These are phyloP conservation scores for Tulasnella sp. DNA, from an alignment of 768 basidiomycete genomes.

Conservation along the genomic window DNA sequence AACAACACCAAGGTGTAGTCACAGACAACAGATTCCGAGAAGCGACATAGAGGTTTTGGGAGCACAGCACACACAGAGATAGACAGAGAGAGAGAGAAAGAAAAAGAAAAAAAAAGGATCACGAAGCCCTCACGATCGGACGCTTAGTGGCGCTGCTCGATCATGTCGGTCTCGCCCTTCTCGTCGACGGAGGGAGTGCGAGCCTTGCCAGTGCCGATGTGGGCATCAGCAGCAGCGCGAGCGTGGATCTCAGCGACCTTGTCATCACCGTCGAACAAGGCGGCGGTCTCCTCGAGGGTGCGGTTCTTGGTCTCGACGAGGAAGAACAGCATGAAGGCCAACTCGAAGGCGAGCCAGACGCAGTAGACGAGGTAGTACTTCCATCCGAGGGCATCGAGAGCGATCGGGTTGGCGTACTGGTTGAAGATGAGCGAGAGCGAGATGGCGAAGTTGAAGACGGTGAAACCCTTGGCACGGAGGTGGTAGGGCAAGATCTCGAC, in stretches of 20 bases:
- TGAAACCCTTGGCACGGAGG: conserved; percentile 80
- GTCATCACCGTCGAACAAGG: conserved; percentile 62
- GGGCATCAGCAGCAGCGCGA: background rate
- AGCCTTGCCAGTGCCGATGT: background rate
- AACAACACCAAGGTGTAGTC: background rate
- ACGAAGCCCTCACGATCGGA: background rate
- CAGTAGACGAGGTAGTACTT: conserved; percentile 74
- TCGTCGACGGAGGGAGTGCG: conserved; percentile 6
- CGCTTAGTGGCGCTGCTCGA: background rate
- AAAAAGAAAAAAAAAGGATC: background rate
- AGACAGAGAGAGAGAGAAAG: background rate
- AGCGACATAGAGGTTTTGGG: background rate
- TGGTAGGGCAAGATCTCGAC: conserved; percentile 78
- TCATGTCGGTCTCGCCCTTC: conserved; percentile 8
- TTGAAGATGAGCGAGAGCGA: conserved; percentile 78
- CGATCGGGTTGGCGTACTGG: conserved; percentile 79
- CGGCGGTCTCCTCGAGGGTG: conserved; percentile 73
- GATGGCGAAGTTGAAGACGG: conserved; percentile 66
- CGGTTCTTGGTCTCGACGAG: conserved; percentile 32
- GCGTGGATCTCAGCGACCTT: conserved; percentile 25
- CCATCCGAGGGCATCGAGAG: conserved; percentile 51
- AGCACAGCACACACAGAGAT: background rate
- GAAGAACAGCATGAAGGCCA: conserved; percentile 51
- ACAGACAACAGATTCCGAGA: background rate
- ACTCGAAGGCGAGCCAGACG: conserved; percentile 56